Percentiles rank a stretch among this genome's conserved stretches.
phyloP scores from a whole-genome alignment of 768 basidiomycete genomes.

The Grammothele lineata region DNA sequence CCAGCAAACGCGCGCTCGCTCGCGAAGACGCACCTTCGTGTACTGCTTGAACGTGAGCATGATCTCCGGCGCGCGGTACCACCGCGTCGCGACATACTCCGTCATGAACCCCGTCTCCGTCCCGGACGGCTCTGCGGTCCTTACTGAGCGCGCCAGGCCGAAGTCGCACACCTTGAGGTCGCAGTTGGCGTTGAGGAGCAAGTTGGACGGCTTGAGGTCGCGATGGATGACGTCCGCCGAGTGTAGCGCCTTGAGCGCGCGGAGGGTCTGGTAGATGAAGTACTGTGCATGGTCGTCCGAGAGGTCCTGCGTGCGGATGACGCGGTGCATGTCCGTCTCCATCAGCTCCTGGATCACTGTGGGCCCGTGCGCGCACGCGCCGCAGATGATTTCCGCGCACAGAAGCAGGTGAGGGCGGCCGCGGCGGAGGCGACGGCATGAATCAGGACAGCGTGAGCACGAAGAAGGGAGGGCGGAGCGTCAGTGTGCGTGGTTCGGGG shows the following conservation, averaged over 20 bases:
- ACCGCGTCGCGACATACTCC: constrained; percentile 96
- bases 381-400: too few species aligned
- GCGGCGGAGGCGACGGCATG: not conserved
- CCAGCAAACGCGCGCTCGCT: too few species aligned
- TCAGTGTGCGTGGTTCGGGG: too few species aligned
- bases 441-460: too few species aligned
- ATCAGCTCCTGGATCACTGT: constrained; percentile 88
- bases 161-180: constrained; percentile 96
- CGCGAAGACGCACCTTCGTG: constrained; percentile 73
- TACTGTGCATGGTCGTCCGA: constrained; percentile 95
- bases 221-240: constrained; percentile 95
- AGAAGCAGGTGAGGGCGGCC: too few species aligned
- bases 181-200: constrained; percentile 96
- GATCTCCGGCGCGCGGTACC: constrained; percentile 99
- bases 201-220: constrained; percentile 95
- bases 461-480: not conserved
- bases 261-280: constrained; percentile 90
- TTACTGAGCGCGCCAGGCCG: constrained; percentile 87
- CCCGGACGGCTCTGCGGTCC: constrained; percentile 79
- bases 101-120: constrained; percentile 78
- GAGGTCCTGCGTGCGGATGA: constrained; percentile 91
- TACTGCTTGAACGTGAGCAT: constrained; percentile 99
- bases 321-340: constrained; percentile 97
- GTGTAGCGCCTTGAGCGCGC: constrained; percentile 93
- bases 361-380: not conserved